Percentiles rank a stretch among this genome's conserved stretches.
These are phyloP conservation scores for Lithospermum erythrorhizon DNA, from an alignment of 257 asterid species.

Conservation along the genomic window DNA sequence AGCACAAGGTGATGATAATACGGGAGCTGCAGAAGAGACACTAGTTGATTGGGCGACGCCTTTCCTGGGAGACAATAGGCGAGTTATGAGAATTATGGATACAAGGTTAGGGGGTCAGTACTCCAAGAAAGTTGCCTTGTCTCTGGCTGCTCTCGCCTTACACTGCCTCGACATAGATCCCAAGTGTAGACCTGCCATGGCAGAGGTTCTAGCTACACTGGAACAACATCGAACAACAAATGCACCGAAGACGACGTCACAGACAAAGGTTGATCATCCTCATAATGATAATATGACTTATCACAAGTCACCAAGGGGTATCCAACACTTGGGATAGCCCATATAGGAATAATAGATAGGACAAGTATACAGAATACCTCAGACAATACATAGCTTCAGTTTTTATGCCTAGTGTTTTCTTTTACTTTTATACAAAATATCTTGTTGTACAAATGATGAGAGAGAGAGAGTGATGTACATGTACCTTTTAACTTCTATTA, in stretches of 20 bases:
- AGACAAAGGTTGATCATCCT: constrained; percentile 9
- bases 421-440: too few relatives aligned
- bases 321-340: neutral
- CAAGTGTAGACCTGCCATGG: constrained; percentile 37
- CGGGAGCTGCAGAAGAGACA: constrained; percentile 42
- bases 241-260: constrained; percentile 11
- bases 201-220: constrained; percentile 31
- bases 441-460: too few relatives aligned
- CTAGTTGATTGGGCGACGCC: constrained; percentile 64
- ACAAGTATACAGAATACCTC: neutral
- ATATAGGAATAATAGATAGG: neutral
- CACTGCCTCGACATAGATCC: constrained; percentile 43
- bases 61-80: constrained; percentile 33
- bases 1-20: constrained; percentile 43
- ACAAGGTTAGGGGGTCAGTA: constrained; percentile 55
- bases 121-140: constrained; percentile 45
- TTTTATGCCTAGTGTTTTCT: neutral
- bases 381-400: neutral
- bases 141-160: constrained; percentile 38
- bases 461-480: too few relatives aligned
- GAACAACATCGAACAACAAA: constrained; percentile 27
- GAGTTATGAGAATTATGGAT: constrained; percentile 60
- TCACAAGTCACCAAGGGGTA: neutral
- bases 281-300: neutral
- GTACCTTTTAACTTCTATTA: too few relatives aligned